Base-by-base conservation (phyloP, 78 protist species). In the Speleostelium caveatum region DNA sequence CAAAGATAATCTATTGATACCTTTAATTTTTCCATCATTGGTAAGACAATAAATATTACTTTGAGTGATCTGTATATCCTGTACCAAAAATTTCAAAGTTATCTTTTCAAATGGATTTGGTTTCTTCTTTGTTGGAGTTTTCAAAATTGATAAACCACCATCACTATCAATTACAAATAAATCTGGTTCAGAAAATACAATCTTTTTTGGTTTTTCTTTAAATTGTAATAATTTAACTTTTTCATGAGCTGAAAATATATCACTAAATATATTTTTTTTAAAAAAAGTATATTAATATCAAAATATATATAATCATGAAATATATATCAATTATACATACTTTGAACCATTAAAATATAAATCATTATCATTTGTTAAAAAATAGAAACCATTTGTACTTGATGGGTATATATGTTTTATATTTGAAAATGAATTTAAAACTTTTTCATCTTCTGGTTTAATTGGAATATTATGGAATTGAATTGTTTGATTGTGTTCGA, bases 301-400 rank as follows among this genome's bases (percentile, higher is more conserved):
- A 24, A 17, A 33, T 30, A 19, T 53, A 74, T 45, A 39, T 21
- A 59, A 38, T 62, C 3, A 59, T 45, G 56, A 24, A 68, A n/a
- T 38, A 22, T 53, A 49, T 49, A 49, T 49, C 8, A 49, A 49
- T 16, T 12, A 51, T 49, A 77, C 74, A 62, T 65, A 77, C 87
- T 55, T 79, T 36, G 45, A 55, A 38, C 88, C 88, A 32, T 51
- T 12, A 65, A 53, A 79, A 55, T 51, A 79, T 22, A 79, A 38
- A 67, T 65, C 41, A 32, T 67, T 67, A n/a, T 68, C 60, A 24
- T 65, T 38, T 30, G 67, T 67, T 67, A 67, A 24, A 35, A 53
- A 79, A 36, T 33, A 79, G 3, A 66, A 3, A 36, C 75, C 76
- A 51, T 60, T 68, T 28, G 10, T 49, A 35, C 24, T 59, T 8